Evolutionary conservation across 2,329 filamentous ascomycete species (phyloP), one percentile per base, ranked within the genome.

Genomic region (Emmonsiellopsis sp.): DNA sequence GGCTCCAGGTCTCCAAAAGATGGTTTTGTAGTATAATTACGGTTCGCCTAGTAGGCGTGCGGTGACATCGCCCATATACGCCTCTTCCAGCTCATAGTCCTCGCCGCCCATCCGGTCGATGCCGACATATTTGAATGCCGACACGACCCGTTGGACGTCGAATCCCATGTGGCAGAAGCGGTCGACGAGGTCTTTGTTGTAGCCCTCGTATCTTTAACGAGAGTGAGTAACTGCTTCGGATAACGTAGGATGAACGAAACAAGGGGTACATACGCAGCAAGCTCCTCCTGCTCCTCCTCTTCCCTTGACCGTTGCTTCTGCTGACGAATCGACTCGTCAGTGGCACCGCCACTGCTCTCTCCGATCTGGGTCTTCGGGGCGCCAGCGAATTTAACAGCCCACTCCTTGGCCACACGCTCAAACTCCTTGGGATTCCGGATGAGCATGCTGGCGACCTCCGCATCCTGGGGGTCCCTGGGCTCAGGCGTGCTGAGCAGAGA

Each of bases 381-480:
- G 34, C 85, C 83, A 1, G 92, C 93, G 68, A 91, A 82, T 61
- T 82, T 80, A 44, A 94, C 82, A 2, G 93, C 88, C 93, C 93
- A 98, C 60, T 96, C 87, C 57, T 90, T 83, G 0, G 93, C 93
- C 59, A 87, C 85, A 58, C 83, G 79, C 52, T 87, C 83, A 64
- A 96, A 97, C 53, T 84, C 82, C 47, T 87, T 82, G 0, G 88
- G 89, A 46, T 87, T 81, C 2, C 84, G 80, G 55, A 95, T 77
- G 64, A 97, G 78, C 88, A 96, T 95, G 63, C 81, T 83, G 27
- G 93, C 93, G 1, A 97, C 93, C 69, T 96, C 89, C 40, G 91
- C 91, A 65, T 98, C 93, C 74, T 98, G 93, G 0, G 93, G 93
- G 60, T 98, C 93, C 63, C 92, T 94, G 0, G 93, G 92, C 68